Conservation (phyloP, 176 grass and related monocot genomes). For the Triticum urartu region DNA sequence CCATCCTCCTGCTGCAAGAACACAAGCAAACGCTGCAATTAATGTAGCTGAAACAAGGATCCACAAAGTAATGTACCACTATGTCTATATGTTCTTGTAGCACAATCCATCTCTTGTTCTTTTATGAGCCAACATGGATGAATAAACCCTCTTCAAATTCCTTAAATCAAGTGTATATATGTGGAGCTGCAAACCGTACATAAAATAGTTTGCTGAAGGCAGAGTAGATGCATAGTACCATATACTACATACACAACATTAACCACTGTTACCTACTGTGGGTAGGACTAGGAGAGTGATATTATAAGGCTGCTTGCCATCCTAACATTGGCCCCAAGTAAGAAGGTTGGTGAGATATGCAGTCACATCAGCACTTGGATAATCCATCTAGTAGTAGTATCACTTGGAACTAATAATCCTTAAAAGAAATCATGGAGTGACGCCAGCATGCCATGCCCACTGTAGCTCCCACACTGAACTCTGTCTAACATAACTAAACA, state of each 20-base stretch:
- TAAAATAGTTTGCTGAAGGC: not conserved
- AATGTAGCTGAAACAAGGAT: constrained; percentile 44
- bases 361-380: constrained; percentile 39
- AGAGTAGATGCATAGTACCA: not conserved
- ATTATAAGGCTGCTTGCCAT: not conserved
- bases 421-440: constrained; percentile 14
- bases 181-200: not conserved
- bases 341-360: constrained; percentile 39
- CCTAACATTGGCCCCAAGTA: constrained; percentile 4
- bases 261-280: constrained; percentile 31
- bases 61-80: constrained; percentile 27
- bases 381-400: not conserved
- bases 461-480: constrained; percentile 26
- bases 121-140: constrained; percentile 14
- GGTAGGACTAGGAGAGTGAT: not conserved
- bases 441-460: constrained; percentile 10
- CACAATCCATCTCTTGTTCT: constrained; percentile 9
- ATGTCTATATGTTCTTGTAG: constrained; percentile 22
- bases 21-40: constrained; percentile 34
- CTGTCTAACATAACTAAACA: not conserved
- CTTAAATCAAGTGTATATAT: not conserved
- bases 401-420: constrained; percentile 10
- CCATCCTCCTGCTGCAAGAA: constrained; percentile 62
- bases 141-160: constrained; percentile 6
- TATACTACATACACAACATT: not conserved